Percentiles rank a stretch among this genome's conserved stretches.
phyloP scores from a whole-genome alignment of 306 rosid genomes.

The Casuarina cunninghamiana region DNA sequence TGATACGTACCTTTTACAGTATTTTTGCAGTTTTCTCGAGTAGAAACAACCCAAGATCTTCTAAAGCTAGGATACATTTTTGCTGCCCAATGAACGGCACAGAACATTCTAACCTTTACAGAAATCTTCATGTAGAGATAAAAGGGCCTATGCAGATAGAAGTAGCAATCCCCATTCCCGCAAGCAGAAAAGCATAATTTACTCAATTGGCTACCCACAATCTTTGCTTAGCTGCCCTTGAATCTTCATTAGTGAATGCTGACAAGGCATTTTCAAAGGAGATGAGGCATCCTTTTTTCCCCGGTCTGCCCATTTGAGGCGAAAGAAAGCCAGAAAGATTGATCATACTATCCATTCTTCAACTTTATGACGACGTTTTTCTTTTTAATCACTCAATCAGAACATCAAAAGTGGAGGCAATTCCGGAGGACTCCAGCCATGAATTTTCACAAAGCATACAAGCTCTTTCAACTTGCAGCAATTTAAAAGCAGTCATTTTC shows the following conservation, averaged over 20 bases:
- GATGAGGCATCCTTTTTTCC: no score
- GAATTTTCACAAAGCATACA: not conserved
- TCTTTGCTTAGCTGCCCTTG: not conserved
- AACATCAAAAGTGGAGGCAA: not conserved
- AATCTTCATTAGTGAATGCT: constrained; percentile 6
- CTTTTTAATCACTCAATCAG: not conserved
- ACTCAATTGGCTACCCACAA: not conserved
- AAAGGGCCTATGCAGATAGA: not conserved
- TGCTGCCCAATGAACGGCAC: not conserved
- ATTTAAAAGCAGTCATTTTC: not conserved
- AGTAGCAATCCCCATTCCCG: not conserved
- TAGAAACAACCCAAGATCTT: not conserved
- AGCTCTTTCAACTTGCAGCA: not conserved
- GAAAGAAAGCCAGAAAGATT: not conserved
- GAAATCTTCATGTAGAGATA: not conserved
- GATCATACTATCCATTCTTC: no score
- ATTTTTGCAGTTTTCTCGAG: not conserved
- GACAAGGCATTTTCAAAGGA: not conserved
- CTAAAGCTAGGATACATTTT: not conserved
- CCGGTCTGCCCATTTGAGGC: not conserved
- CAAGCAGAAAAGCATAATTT: not conserved
- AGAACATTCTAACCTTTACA: not conserved
- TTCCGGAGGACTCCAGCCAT: not conserved
- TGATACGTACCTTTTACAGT: no score
- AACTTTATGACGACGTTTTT: not conserved